A percentile compares a stretch with the other conserved stretches of the same genome.
These are phyloP conservation scores for Calonectria pteridis DNA, from an alignment of 2,329 filamentous ascomycete species.

Conservation along the genomic window DNA sequence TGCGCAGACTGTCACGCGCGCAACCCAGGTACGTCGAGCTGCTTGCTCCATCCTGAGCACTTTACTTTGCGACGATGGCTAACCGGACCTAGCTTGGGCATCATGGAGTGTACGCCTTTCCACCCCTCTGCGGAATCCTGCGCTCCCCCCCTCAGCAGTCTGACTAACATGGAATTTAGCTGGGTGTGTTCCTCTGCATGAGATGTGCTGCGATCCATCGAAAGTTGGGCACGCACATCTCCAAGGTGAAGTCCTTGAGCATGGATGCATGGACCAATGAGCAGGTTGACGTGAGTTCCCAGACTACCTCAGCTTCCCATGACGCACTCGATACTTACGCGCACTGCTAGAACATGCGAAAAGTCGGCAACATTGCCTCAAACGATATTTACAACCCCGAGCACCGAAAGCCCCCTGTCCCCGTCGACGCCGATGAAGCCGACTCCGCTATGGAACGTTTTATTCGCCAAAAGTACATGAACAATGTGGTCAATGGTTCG, in stretches of 20 bases:
- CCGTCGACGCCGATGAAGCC: conserved; percentile 90
- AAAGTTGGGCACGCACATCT: conserved; percentile 97
- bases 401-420: conserved; percentile 84
- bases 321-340: conserved; percentile 33
- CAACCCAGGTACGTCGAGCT: conserved; percentile 81
- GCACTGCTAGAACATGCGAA: conserved; percentile 84
- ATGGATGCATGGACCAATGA: conserved; percentile 98
- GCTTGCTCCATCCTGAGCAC: conserved; percentile 17
- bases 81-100: conserved; percentile 79
- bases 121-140: neutral
- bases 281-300: conserved; percentile 87
- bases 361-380: conserved; percentile 85
- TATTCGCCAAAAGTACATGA: conserved; percentile 93
- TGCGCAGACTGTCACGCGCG: conserved; percentile 94
- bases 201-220: conserved; percentile 95
- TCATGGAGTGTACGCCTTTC: conserved; percentile 88
- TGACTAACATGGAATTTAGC: conserved; percentile 60
- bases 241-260: conserved; percentile 97
- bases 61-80: conserved; percentile 36
- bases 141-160: conserved; percentile 23
- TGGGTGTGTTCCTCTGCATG: conserved; percentile 98
- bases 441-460: conserved; percentile 96
- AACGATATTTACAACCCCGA: conserved; percentile 93
- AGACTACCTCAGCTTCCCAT: neutral
- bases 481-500: conserved; percentile 56